These are phyloP conservation scores for Trebouxiophyceae sp. DNA, from an alignment of 163 green algal genomes.

Conservation along the genomic window DNA sequence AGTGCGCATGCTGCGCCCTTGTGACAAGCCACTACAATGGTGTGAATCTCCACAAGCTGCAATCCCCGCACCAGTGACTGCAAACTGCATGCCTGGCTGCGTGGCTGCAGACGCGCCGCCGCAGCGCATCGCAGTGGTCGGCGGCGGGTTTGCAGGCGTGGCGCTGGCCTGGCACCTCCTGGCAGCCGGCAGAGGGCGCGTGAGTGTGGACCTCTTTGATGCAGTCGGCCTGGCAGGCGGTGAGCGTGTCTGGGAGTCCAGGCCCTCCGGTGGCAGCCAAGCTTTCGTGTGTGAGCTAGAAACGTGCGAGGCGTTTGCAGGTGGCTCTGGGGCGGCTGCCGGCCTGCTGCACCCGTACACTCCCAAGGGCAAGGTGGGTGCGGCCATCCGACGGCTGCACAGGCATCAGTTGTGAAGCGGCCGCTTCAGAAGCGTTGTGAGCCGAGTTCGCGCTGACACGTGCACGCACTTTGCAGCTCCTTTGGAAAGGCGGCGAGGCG, in stretches of 20 bases:
- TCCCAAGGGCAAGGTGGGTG: slow-evolving; percentile 57
- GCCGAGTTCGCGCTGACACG: no score
- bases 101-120: not conserved
- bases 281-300: no score
- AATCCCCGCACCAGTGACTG: no score
- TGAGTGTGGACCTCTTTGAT: slow-evolving; percentile 33
- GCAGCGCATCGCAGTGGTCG: slow-evolving; percentile 58
- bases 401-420: no score
- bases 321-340: slow-evolving; percentile 70
- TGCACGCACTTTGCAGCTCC: slow-evolving; percentile 16
- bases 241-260: not conserved
- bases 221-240: not conserved
- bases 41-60: no score
- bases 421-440: no score
- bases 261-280: no score
- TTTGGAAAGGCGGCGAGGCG: slow-evolving; percentile 40
- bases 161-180: slow-evolving; percentile 63
- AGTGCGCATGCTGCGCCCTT: no score
- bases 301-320: no score
- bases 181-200: not conserved
- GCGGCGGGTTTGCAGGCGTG: slow-evolving; percentile 69
- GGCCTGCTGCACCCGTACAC: slow-evolving; percentile 79
- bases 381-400: no score
- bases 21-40: no score
- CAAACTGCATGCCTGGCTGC: no score